Conservation (phyloP, 306 rosid genomes). For the Trichosanthes truncata region DNA sequence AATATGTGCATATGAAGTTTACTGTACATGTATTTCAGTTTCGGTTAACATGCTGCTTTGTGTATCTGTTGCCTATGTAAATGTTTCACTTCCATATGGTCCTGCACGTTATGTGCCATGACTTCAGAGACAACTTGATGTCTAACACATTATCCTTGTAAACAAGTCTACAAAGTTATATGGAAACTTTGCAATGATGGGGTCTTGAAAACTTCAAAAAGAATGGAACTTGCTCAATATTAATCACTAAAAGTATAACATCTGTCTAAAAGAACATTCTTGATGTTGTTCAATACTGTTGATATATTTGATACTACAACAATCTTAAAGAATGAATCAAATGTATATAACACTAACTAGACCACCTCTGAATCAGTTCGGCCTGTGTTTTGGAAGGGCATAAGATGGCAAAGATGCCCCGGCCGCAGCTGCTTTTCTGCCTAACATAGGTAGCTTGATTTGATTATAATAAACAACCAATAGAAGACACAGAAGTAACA, state of each 20-base stretch:
- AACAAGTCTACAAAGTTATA: background rate
- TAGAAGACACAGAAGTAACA: slow-evolving; percentile 47
- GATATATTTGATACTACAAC: background rate
- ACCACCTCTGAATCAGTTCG: slow-evolving; percentile 13
- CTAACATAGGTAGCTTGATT: slow-evolving; percentile 64
- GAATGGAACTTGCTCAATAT: background rate
- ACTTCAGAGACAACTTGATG: background rate
- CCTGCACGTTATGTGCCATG: background rate
- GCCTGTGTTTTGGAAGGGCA: slow-evolving; percentile 26
- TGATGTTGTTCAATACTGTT: background rate
- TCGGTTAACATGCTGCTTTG: background rate
- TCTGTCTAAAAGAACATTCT: background rate
- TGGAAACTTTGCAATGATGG: background rate
- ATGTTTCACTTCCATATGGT: background rate
- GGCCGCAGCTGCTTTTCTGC: slow-evolving; percentile 32
- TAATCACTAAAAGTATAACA: background rate
- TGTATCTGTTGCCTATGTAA: background rate
- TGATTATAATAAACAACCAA: slow-evolving; percentile 46
- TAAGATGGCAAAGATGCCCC: slow-evolving; percentile 38
- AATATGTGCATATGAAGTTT: background rate
- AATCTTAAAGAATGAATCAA: slow-evolving; percentile 18
- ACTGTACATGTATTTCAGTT: background rate
- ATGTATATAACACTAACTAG: background rate
- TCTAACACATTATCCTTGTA: background rate
- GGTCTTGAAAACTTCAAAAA: background rate